phyloP scores from a whole-genome alignment of 2,329 filamentous ascomycete genomes.

The Cordyceps cateniannulata region DNA sequence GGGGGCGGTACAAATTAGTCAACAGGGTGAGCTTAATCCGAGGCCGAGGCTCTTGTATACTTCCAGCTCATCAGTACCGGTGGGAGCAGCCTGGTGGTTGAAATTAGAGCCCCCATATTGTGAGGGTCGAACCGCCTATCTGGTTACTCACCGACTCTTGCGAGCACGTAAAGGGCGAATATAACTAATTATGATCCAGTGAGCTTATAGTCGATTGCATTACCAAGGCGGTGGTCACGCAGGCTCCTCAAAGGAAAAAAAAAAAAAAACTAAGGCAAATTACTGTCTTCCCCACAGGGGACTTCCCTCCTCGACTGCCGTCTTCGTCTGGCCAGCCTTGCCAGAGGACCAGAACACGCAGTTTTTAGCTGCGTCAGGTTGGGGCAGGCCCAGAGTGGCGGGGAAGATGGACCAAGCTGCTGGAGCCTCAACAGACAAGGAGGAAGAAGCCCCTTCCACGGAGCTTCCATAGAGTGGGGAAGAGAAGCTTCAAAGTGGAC shows the following conservation, averaged over 20 bases:
- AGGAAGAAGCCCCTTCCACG: neutral
- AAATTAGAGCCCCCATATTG: neutral
- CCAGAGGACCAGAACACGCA: neutral
- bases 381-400: neutral
- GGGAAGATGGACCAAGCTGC: neutral
- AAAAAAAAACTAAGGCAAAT: neutral
- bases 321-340: neutral
- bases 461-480: conserved; percentile 8
- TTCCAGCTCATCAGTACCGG: too few species aligned
- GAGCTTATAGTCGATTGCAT: neutral
- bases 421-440: neutral
- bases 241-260: neutral
- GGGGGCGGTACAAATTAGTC: too few species aligned
- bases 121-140: neutral
- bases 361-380: conserved; percentile 1
- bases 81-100: neutral
- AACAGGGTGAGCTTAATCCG: too few species aligned
- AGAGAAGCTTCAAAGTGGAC: conserved; percentile 2
- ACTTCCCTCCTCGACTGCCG: neutral
- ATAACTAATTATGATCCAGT: neutral
- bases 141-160: conserved; percentile 1
- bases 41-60: too few species aligned
- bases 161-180: neutral
- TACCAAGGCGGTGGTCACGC: neutral
- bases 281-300: conserved; percentile 1